These are phyloP conservation scores for Neofusicoccum umdonicola DNA, from an alignment of 2,329 filamentous ascomycete species.

Conservation along the genomic window DNA sequence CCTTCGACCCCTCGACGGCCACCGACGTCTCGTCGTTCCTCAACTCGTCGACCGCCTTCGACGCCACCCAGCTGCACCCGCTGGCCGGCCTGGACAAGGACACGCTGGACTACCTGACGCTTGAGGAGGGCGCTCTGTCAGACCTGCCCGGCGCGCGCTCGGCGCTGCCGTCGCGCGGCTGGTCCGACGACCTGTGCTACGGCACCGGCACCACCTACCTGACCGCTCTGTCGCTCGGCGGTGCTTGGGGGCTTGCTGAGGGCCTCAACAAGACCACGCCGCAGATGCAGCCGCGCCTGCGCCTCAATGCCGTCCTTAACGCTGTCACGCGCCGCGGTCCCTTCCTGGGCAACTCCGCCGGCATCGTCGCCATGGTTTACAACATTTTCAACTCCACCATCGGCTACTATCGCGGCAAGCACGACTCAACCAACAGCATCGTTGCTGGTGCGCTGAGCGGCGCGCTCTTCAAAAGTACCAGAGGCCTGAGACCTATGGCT, in stretches of 20 bases:
- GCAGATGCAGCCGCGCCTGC: constrained; percentile 82
- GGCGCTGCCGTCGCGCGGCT: constrained; percentile 88
- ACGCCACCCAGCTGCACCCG: constrained; percentile 86
- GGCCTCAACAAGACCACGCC: constrained; percentile 70
- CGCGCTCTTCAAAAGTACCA: constrained; percentile 94
- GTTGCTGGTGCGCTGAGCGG: constrained; percentile 82
- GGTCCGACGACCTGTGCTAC: constrained; percentile 97
- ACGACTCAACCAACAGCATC: constrained; percentile 83
- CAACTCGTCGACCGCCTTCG: constrained; percentile 49
- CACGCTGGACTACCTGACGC: constrained; percentile 87
- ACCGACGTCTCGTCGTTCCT: constrained; percentile 88
- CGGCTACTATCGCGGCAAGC: constrained; percentile 39
- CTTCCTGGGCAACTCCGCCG: constrained; percentile 93
- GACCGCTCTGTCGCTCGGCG: constrained; percentile 79
- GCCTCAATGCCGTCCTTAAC: constrained; percentile 92
- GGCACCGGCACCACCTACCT: constrained; percentile 94
- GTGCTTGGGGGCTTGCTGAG: constrained; percentile 88
- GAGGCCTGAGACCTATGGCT: constrained; percentile 86
- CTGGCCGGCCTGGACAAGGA: constrained; percentile 91
- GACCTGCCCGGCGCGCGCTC: constrained; percentile 83
- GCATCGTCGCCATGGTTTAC: constrained; percentile 93
- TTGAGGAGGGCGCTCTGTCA: constrained; percentile 88
- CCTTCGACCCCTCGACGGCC: constrained; percentile 66
- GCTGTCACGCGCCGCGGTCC: constrained; percentile 89
- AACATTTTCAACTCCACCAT: constrained; percentile 61